Base-by-base conservation (phyloP, 208 protist species). In the Balamuthia mandrillaris region DNA sequence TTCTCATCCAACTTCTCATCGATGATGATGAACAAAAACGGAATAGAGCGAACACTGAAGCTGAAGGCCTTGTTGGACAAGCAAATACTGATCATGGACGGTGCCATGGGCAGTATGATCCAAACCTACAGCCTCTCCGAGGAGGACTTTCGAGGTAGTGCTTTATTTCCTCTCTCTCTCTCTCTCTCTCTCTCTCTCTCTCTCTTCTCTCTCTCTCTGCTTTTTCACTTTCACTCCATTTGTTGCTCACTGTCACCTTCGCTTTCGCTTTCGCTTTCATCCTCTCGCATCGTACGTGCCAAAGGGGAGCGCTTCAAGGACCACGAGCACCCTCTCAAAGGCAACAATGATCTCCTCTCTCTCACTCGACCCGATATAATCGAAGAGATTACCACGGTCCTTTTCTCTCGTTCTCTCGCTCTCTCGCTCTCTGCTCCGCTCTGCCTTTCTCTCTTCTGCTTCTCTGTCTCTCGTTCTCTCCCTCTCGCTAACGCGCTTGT, bases 41-140 rank as follows among this genome's bases (percentile, higher is more conserved):
- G n/a, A 56, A 18, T 56, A 56, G 49, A 56, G n/a, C 18, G n/a
- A 56, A 56, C 18, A 56, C 21, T 18, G n/a, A 56, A 18, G 21
- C n/a, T 56, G 21, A 27, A 27, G 49, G n/a, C 49, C 49, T 56
- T 56, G 49, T n/a, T 89, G 7, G 58, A 60, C 58, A 86, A 91
- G 81, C 74, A 94, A 44, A 95, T 97, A 54, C 75, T 95, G 35
- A 86, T 97, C 14, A 89, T 98, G 10, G 96, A 98, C 81, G 97
- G 97, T 65, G 97, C 95, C 35, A 98, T 98, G 96, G 97, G 97
- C 70, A 98, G 96, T 33, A 94, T 97, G 91, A 94, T 99, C 78
- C 97, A 98, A 91, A 90, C 84, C 16, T 91, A 84, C 52, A 88
- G 91, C 77, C 52, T 92, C 35, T 90, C 63, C 4, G 92, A 95